Percentiles rank a stretch among this genome's conserved stretches.
phyloP scores from a whole-genome alignment of 2,329 filamentous ascomycete species.

The Phaeophleospora eucalypticola region DNA sequence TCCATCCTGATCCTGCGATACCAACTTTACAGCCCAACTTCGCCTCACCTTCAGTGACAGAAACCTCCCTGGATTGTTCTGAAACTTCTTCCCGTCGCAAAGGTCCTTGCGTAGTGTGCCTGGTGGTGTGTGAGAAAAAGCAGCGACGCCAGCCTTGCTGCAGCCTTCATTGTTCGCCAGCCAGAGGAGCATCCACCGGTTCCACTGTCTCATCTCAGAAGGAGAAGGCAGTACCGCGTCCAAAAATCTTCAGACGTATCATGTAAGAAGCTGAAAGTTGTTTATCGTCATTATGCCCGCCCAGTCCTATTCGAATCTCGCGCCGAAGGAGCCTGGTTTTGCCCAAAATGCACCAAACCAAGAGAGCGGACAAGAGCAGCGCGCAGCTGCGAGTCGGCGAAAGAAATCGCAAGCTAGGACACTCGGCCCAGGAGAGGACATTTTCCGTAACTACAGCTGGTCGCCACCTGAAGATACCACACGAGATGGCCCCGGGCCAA shows the following conservation, averaged over 20 bases:
- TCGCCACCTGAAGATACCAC: neutral
- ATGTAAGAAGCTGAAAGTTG: neutral
- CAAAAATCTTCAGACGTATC: neutral
- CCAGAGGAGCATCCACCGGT: too few species aligned
- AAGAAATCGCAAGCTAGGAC: neutral
- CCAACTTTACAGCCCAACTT: too few species aligned
- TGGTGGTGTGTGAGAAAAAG: too few species aligned
- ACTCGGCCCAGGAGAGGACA: constrained; percentile 2
- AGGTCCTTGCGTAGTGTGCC: too few species aligned
- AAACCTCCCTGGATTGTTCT: too few species aligned
- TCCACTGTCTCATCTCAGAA: too few species aligned
- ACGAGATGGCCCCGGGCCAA: neutral
- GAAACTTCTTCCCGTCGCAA: too few species aligned
- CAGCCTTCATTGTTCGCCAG: too few species aligned
- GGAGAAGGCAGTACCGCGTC: neutral
- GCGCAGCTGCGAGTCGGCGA: neutral
- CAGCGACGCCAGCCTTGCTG: too few species aligned
- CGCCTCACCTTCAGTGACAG: too few species aligned
- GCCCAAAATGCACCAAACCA: neutral
- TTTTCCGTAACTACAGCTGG: constrained; percentile 9
- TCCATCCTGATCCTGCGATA: too few species aligned
- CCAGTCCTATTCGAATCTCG: neutral
- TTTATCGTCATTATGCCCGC: neutral
- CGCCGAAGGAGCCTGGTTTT: neutral
- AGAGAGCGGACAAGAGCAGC: neutral